phyloP scores from a whole-genome alignment of 495 filamentous ascomycete species.

The Parathielavia hyrcaniae region DNA sequence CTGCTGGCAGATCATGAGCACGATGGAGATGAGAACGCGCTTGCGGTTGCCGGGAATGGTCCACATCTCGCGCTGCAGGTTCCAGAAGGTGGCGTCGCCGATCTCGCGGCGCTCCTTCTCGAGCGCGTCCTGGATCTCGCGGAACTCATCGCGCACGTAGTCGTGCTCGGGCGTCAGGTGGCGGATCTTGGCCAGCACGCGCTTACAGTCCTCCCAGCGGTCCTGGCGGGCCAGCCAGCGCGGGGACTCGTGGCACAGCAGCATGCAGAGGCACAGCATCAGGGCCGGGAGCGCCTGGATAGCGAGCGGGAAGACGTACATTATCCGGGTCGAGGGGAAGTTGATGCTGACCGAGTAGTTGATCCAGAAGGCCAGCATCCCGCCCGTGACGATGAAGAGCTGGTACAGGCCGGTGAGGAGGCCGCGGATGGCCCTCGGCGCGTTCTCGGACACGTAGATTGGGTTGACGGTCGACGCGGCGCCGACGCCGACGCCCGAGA shows the following conservation, averaged over 20 bases:
- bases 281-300: conserved; percentile 59
- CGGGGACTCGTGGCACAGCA: conserved; percentile 59
- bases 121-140: conserved; percentile 61
- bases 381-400: conserved; percentile 55
- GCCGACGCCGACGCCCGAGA: conserved; percentile 57
- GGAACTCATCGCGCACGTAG: conserved; percentile 60
- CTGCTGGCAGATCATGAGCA: conserved; percentile 46
- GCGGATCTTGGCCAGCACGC: conserved; percentile 51
- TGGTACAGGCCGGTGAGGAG: conserved; percentile 54
- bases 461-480: conserved; percentile 54
- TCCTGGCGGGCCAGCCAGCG: conserved; percentile 64
- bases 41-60: conserved; percentile 53
- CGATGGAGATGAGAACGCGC: conserved; percentile 37
- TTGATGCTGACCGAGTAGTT: conserved; percentile 48
- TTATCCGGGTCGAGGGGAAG: conserved; percentile 33
- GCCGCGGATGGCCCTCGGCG: conserved; percentile 48
- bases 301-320: conserved; percentile 62
- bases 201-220: conserved; percentile 60
- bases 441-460: conserved; percentile 53
- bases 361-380: conserved; percentile 53
- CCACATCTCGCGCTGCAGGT: conserved; percentile 68
- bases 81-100: conserved; percentile 55
- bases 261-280: conserved; percentile 52
- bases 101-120: conserved; percentile 61
- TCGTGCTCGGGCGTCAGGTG: conserved; percentile 51